A percentile compares a stretch with the other conserved stretches of the same genome.
phyloP scores from a whole-genome alignment of 148 eudicot genomes.

The Chenopodium quinoa region DNA sequence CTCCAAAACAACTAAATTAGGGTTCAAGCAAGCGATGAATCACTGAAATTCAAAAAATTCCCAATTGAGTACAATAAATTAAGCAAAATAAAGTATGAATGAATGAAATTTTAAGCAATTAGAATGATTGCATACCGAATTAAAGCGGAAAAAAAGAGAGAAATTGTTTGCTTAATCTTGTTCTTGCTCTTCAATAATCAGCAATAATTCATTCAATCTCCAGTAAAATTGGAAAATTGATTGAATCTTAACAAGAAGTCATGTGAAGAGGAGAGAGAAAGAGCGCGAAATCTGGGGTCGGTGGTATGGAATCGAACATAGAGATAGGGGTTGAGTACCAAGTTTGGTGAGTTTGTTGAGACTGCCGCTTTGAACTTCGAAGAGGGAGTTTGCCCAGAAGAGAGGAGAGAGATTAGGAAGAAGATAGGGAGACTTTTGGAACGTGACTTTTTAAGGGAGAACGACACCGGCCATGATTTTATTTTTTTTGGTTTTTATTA shows the following conservation, averaged over 20 bases:
- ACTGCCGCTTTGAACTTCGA: background rate
- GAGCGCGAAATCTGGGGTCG: background rate
- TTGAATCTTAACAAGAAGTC: background rate
- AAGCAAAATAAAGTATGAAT: background rate
- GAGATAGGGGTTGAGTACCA: background rate
- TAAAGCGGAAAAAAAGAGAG: background rate
- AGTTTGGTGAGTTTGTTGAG: background rate
- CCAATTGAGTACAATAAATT: background rate
- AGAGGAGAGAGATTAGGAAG: too few relatives aligned
- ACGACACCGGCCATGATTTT: too few relatives aligned
- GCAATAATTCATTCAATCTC: background rate
- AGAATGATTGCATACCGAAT: background rate
- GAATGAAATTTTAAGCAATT: background rate
- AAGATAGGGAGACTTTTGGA: too few relatives aligned
- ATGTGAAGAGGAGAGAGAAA: background rate
- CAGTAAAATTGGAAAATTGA: background rate
- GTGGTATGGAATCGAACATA: background rate
- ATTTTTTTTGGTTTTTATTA: too few relatives aligned
- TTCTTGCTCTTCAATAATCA: background rate
- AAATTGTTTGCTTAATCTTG: background rate
- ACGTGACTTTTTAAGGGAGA: too few relatives aligned
- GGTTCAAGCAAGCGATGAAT: background rate
- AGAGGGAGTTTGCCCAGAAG: background rate
- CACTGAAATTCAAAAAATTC: background rate
- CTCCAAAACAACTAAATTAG: background rate